A percentile compares a stretch with the other conserved stretches of the same genome.
phyloP scores from a whole-genome alignment of 2,329 filamentous ascomycete genomes.

The Stemphylium vesicarium region DNA sequence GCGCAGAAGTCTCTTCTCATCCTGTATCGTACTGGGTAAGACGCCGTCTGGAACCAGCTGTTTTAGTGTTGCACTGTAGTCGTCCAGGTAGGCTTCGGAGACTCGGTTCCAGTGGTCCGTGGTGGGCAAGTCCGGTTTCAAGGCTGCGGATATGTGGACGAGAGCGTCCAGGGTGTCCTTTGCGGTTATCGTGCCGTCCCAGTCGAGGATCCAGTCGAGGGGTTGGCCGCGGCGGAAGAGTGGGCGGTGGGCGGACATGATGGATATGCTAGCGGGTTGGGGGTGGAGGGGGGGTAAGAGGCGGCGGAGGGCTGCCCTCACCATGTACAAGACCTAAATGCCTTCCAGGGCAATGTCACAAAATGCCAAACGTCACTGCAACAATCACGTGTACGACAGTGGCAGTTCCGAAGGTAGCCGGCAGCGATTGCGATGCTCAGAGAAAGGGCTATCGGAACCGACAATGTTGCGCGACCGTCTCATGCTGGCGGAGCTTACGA shows the following conservation, averaged over 20 bases:
- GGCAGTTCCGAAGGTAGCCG: too few relatives aligned
- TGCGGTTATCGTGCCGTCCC: conserved; percentile 56
- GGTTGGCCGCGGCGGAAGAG: conserved; percentile 6
- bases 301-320: not conserved
- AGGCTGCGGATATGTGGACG: conserved; percentile 46
- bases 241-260: conserved; percentile 19
- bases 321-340: too few relatives aligned
- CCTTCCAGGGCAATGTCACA: not conserved
- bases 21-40: conserved; percentile 37
- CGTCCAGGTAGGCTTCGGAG: conserved; percentile 51
- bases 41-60: conserved; percentile 30
- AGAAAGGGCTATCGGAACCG: conserved; percentile 13
- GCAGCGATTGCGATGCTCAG: not conserved
- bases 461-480: not conserved
- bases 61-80: conserved; percentile 46
- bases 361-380: not conserved
- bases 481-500: conserved; percentile 10
- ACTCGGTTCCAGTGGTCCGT: conserved; percentile 47
- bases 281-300: not conserved
- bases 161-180: conserved; percentile 55
- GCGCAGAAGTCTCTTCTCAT: conserved; percentile 49
- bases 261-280: conserved; percentile 19
- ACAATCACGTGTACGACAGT: not conserved
- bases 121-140: conserved; percentile 29
- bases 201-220: conserved; percentile 54